Percentiles rank a stretch among this genome's conserved stretches.
Conservation (phyloP, 192 early-diverging fungal species). For the Chytriomyces sp. region DNA sequence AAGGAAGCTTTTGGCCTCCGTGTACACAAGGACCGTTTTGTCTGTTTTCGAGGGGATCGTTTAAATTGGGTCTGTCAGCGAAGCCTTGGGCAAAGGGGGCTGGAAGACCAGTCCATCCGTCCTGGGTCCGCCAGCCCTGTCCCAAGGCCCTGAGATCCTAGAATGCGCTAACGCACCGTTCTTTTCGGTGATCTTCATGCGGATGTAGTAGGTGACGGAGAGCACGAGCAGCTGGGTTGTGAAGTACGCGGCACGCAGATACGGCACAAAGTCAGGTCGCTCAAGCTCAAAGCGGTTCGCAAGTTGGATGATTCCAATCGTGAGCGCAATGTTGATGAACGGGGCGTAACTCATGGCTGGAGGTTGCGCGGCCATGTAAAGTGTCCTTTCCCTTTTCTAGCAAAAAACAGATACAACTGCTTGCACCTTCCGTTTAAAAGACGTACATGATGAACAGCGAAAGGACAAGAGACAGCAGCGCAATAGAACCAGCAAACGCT, state of each 20-base stretch:
- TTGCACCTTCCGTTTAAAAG: not conserved
- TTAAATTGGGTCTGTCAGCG: too few species aligned
- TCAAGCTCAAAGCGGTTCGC: constrained; percentile 63
- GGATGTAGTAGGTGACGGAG: constrained; percentile 49
- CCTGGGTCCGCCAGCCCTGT: too few species aligned
- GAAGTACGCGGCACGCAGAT: constrained; percentile 61
- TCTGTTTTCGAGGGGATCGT: constrained; percentile 66
- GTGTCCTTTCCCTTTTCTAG: too few species aligned
- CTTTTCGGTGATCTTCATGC: constrained; percentile 58
- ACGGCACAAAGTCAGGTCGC: constrained; percentile 56
- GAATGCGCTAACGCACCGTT: constrained; percentile 60
- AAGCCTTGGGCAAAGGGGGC: too few species aligned
- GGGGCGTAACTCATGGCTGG: too few species aligned
- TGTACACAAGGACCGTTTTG: constrained; percentile 75
- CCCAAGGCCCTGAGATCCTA: too few species aligned
- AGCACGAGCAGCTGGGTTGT: constrained; percentile 60
- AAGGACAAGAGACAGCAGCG: not conserved
- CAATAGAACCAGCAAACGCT: constrained; percentile 4
- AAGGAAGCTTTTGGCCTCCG: constrained; percentile 68
- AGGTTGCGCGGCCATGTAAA: too few species aligned
- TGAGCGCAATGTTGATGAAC: constrained; percentile 55
- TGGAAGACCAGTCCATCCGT: too few species aligned
- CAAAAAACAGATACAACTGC: not conserved
- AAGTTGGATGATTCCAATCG: constrained; percentile 55
- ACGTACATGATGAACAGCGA: not conserved